Conservation (phyloP, 2,329 filamentous ascomycete species). For the Pseudogymnoascus sp. region DNA sequence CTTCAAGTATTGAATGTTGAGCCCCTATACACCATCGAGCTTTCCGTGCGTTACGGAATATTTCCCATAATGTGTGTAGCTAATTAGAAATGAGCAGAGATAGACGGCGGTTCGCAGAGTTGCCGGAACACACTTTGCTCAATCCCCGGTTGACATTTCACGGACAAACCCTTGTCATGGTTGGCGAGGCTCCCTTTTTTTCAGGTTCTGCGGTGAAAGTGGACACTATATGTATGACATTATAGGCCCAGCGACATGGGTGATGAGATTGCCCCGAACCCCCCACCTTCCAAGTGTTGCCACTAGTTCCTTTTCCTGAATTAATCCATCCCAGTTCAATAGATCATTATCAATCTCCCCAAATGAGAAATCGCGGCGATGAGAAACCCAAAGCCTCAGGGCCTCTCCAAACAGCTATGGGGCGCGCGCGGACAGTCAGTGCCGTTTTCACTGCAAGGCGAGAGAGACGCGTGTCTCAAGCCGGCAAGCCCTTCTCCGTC, state of each 20-base stretch:
- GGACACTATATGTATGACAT: slow-evolving; percentile 6
- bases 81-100: background rate
- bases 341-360: background rate
- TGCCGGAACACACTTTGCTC: background rate
- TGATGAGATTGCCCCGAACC: slow-evolving; percentile 2
- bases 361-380: background rate
- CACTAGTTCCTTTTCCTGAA: background rate
- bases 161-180: background rate
- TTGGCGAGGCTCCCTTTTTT: background rate
- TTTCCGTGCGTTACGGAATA: background rate
- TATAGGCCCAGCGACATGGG: slow-evolving; percentile 2
- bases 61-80: background rate
- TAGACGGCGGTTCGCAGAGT: background rate
- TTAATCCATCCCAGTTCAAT: background rate
- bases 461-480: background rate
- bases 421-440: background rate
- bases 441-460: background rate
- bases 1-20: background rate
- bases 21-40: background rate
- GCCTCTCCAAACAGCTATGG: background rate
- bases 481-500: background rate
- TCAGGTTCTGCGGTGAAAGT: background rate
- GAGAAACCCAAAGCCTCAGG: background rate
- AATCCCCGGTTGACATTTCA: background rate
- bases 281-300: background rate